Conservation (phyloP, 768 basidiomycete species). For the Psilocybe sp. region DNA sequence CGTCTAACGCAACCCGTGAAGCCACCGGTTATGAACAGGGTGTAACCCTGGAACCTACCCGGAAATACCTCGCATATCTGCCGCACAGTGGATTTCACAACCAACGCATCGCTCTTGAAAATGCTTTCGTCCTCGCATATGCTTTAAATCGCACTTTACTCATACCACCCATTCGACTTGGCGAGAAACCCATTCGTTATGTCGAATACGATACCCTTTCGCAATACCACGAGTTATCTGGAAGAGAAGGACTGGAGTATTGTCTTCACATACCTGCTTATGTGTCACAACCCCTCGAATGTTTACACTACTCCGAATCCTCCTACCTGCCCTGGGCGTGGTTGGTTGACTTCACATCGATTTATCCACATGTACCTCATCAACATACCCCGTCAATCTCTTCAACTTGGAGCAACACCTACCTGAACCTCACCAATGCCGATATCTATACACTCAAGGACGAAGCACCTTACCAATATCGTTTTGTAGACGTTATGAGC, state of each 20-base stretch:
- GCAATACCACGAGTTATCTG: slow-evolving; percentile 42
- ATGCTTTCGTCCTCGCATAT: slow-evolving; percentile 70
- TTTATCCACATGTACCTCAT: slow-evolving; percentile 11
- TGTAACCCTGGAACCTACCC: slow-evolving; percentile 11
- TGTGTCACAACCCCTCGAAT: slow-evolving; percentile 48
- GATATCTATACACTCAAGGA: slow-evolving; percentile 55
- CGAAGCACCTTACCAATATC: slow-evolving; percentile 56
- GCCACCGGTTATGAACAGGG: slow-evolving; percentile 19
- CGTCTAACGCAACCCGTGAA: slow-evolving; percentile 28
- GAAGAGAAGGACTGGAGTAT: slow-evolving; percentile 50
- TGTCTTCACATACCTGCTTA: slow-evolving; percentile 38
- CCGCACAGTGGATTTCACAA: slow-evolving; percentile 87
- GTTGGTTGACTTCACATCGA: slow-evolving; percentile 52
- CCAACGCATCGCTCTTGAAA: slow-evolving; percentile 84
- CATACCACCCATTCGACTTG: slow-evolving; percentile 72
- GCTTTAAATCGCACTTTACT: slow-evolving; percentile 76
- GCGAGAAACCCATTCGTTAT: slow-evolving; percentile 58
- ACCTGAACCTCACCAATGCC: slow-evolving; percentile 31
- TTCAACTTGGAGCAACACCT: slow-evolving; percentile 46
- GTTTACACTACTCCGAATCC: slow-evolving; percentile 56
- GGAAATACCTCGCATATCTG: slow-evolving; percentile 66
- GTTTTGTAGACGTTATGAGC: slow-evolving; percentile 48
- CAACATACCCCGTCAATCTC: slow-evolving; percentile 28
- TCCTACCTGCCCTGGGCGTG: slow-evolving; percentile 70
- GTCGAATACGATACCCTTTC: slow-evolving; percentile 48